Conservation (phyloP, 495 filamentous ascomycete genomes). For the Viridothelium virens region DNA sequence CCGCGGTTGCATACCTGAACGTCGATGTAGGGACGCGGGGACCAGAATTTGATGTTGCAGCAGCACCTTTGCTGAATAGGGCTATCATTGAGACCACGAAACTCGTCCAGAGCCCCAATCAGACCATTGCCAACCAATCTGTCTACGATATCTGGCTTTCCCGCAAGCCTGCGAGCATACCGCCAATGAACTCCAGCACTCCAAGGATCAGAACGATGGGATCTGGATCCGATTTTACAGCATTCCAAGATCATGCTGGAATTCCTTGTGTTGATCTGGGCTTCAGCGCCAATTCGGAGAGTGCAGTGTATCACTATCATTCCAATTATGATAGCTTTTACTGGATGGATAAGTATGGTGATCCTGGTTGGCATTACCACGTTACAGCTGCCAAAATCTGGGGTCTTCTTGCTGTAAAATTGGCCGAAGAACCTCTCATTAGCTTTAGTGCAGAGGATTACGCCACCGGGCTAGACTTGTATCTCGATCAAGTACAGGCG, state of each 20-base stretch:
- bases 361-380: constrained; percentile 56
- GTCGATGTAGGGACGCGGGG: constrained; percentile 58
- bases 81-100: constrained; percentile 61
- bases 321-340: constrained; percentile 69
- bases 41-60: constrained; percentile 48
- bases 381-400: constrained; percentile 52
- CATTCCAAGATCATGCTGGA: constrained; percentile 67
- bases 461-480: constrained; percentile 32
- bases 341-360: constrained; percentile 67
- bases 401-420: constrained; percentile 38
- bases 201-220: constrained; percentile 47
- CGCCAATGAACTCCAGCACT: constrained; percentile 44
- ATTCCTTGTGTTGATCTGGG: constrained; percentile 57
- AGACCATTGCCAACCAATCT: constrained; percentile 55
- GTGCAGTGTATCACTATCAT: constrained; percentile 65
- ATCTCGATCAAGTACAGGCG: constrained; percentile 49
- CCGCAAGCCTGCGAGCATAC: not conserved
- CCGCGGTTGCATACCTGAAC: constrained; percentile 59
- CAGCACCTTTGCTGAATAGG: constrained; percentile 72
- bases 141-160: constrained; percentile 50
- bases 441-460: constrained; percentile 39
- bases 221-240: constrained; percentile 65
- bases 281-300: constrained; percentile 39
- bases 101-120: constrained; percentile 71
- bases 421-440: constrained; percentile 37